These are phyloP conservation scores for Fonsecaea pugnacius DNA, from an alignment of 2,329 filamentous ascomycete genomes.

Conservation along the genomic window DNA sequence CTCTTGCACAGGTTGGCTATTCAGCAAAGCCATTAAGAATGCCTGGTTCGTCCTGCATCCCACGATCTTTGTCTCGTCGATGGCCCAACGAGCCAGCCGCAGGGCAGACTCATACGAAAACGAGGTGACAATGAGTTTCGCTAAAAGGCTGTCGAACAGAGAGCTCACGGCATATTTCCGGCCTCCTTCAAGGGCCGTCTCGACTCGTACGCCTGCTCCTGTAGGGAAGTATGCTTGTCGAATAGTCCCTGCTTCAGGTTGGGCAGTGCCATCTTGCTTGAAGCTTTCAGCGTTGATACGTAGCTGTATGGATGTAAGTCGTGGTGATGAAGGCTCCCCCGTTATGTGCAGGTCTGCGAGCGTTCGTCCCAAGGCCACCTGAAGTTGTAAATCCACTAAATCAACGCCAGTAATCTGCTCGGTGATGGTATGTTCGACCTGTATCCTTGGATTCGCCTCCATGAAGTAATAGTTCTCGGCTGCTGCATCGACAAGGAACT, in stretches of 20 bases:
- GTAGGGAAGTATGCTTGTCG: constrained; percentile 51
- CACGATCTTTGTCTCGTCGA: constrained; percentile 59
- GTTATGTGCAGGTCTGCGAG: constrained; percentile 28
- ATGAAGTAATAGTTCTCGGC: constrained; percentile 80
- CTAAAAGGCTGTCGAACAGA: constrained; percentile 63
- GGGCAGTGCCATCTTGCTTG: constrained; percentile 30
- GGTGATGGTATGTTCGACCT: constrained; percentile 66
- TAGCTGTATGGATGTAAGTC: constrained; percentile 32
- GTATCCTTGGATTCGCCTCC: constrained; percentile 64
- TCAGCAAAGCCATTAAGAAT: constrained; percentile 32
- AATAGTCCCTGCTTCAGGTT: constrained; percentile 32
- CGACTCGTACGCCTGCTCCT: constrained; percentile 62
- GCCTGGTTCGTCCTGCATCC: constrained; percentile 61
- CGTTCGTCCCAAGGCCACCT: constrained; percentile 43
- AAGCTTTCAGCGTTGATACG: constrained; percentile 33
- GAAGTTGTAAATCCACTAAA: constrained; percentile 60
- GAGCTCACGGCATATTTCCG: constrained; percentile 52
- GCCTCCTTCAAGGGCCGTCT: constrained; percentile 55
- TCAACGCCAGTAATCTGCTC: constrained; percentile 60
- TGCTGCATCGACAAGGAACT: constrained; percentile 96
- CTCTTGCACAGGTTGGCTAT: constrained; percentile 25
- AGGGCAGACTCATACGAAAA: constrained; percentile 58
- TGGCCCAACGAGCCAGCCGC: constrained; percentile 58
- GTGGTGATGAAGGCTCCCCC: constrained; percentile 27
- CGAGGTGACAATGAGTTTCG: constrained; percentile 63